A percentile compares a stretch with the other conserved stretches of the same genome.
Conservation (phyloP, 192 early-diverging fungal species). For the Coemansia sp. region DNA sequence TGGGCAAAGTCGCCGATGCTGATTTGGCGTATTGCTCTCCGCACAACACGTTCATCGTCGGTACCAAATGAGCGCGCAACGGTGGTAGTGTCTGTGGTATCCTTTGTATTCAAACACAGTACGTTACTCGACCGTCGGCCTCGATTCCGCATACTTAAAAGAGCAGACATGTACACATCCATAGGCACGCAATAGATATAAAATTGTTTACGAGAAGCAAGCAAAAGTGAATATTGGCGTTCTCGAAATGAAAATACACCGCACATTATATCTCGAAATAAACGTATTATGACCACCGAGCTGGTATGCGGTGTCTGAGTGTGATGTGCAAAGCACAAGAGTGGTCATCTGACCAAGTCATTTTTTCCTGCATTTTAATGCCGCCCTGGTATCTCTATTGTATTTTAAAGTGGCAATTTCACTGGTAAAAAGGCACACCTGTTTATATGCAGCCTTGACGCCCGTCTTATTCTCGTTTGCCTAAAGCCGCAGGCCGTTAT, state of each 20-base stretch:
- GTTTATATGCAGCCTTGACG: not conserved
- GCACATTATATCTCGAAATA: not conserved
- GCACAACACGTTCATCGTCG: slow-evolving; percentile 17
- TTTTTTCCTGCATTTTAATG: not conserved
- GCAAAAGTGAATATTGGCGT: not conserved
- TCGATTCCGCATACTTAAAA: slow-evolving; percentile 18
- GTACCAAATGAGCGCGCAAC: not conserved
- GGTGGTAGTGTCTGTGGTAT: not conserved
- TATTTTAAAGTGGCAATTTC: not conserved
- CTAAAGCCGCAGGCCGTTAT: not conserved
- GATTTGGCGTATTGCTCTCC: slow-evolving; percentile 18
- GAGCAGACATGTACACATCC: slow-evolving; percentile 30
- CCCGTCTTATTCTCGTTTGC: not conserved
- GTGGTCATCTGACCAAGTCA: not conserved
- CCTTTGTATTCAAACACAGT: slow-evolving; percentile 11
- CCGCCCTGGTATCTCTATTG: not conserved
- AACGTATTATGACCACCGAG: not conserved
- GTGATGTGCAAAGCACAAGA: not conserved
- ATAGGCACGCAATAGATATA: slow-evolving; percentile 1
- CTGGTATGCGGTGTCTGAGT: not conserved
- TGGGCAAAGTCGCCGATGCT: slow-evolving; percentile 37
- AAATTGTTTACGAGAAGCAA: not conserved
- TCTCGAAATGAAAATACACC: not conserved
- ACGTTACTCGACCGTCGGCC: slow-evolving; percentile 1
- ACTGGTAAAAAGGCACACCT: no score